These are phyloP conservation scores for Exserohilum turcica DNA, from an alignment of 2,329 filamentous ascomycete species.

Conservation along the genomic window DNA sequence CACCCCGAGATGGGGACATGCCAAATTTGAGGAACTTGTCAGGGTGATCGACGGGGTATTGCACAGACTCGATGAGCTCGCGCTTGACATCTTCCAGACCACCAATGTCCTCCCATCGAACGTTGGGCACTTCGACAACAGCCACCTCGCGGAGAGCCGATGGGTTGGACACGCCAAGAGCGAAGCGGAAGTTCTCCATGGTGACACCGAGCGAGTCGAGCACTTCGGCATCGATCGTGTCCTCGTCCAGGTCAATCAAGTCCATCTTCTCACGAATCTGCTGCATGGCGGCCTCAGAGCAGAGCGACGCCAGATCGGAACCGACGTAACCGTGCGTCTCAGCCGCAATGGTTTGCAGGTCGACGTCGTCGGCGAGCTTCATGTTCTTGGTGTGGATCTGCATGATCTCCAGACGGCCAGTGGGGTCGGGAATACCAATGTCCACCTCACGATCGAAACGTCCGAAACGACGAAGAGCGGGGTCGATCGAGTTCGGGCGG, in stretches of 20 bases:
- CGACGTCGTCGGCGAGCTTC: slow-evolving; percentile 96
- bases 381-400: slow-evolving; percentile 99
- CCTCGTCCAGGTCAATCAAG: slow-evolving; percentile 96
- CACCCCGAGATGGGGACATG: slow-evolving; percentile 95
- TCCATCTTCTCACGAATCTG: slow-evolving; percentile 99
- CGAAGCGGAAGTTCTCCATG: slow-evolving; percentile 99
- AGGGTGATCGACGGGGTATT: slow-evolving; percentile 98
- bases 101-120: slow-evolving; percentile 99
- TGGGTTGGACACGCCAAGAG: slow-evolving; percentile 96
- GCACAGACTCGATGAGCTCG: slow-evolving; percentile 97
- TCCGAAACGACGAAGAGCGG: slow-evolving; percentile 94
- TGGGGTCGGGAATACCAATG: slow-evolving; percentile 96
- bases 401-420: slow-evolving; percentile 96
- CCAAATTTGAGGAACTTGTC: slow-evolving; percentile 99
- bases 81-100: slow-evolving; percentile 98
- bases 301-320: slow-evolving; percentile 96
- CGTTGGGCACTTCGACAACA: slow-evolving; percentile 98
- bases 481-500: slow-evolving; percentile 97
- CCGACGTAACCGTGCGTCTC: slow-evolving; percentile 99
- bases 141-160: slow-evolving; percentile 98
- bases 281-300: slow-evolving; percentile 99
- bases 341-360: slow-evolving; percentile 92
- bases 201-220: slow-evolving; percentile 97
- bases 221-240: slow-evolving; percentile 98
- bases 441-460: slow-evolving; percentile 99